phyloP scores from a whole-genome alignment of 2,329 filamentous ascomycete species.

The Fusarium sp. region DNA sequence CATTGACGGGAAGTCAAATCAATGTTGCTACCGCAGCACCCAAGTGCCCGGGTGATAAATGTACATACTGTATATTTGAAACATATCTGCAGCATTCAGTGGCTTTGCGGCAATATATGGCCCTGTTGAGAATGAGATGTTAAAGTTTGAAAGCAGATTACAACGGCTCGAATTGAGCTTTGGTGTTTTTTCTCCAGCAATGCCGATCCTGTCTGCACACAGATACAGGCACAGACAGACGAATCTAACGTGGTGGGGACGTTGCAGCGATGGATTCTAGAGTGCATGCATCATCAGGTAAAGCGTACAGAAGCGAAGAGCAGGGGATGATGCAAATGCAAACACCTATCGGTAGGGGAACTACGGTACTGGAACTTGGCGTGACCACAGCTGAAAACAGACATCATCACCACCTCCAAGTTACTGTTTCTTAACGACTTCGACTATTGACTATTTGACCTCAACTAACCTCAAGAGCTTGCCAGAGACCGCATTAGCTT shows the following conservation, averaged over 20 bases:
- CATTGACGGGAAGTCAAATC: conserved; percentile 4
- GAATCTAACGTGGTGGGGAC: neutral
- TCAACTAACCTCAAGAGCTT: neutral
- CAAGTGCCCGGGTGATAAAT: neutral
- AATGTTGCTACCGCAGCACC: conserved; percentile 1
- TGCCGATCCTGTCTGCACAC: neutral
- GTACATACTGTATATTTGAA: conserved; percentile 16
- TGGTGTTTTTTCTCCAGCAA: neutral
- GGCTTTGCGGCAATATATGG: neutral
- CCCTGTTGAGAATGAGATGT: neutral
- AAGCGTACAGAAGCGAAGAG: conserved; percentile 22
- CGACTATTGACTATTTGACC: conserved; percentile 8
- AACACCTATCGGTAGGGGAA: neutral
- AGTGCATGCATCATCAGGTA: conserved; percentile 25
- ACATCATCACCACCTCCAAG: neutral
- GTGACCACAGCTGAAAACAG: conserved; percentile 1
- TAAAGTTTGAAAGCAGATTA: conserved; percentile 3
- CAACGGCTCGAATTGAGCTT: neutral
- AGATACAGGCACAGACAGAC: neutral
- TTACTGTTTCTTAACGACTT: conserved; percentile 3
- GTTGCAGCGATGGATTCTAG: conserved; percentile 3
- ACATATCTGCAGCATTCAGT: conserved; percentile 8
- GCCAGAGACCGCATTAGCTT: conserved; percentile 15
- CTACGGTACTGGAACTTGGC: neutral
- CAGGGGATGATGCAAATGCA: neutral